These are phyloP conservation scores for Avicennia marina DNA, from an alignment of 257 asterid genomes.

Conservation along the genomic window DNA sequence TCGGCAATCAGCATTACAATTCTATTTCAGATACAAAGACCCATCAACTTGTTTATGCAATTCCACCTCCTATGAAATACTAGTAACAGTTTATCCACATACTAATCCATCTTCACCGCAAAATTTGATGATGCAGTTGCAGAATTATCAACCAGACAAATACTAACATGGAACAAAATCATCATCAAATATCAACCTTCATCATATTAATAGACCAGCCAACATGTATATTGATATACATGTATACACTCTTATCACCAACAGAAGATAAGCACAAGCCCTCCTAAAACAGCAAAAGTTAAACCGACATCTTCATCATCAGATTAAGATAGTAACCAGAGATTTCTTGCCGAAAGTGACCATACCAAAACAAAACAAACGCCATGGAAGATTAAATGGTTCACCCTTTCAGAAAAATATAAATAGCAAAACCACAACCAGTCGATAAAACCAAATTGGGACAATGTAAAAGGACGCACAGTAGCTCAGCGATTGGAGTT, in stretches of 20 bases:
- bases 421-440: constrained; percentile 10
- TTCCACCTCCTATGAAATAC: no score
- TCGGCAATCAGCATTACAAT: no score
- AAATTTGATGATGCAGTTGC: no score
- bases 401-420: constrained; percentile 10
- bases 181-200: background rate
- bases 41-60: no score
- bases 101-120: no score
- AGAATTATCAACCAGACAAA: no score
- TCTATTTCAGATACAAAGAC: no score
- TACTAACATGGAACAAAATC: background rate
- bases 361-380: constrained; percentile 8
- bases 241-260: background rate
- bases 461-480: background rate
- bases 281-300: background rate
- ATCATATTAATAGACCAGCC: background rate
- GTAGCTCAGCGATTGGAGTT: constrained; percentile 28
- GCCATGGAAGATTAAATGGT: background rate
- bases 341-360: no score
- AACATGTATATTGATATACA: background rate
- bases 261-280: background rate
- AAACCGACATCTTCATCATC: background rate
- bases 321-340: no score
- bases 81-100: no score
- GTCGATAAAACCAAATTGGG: background rate